Conservation (phyloP, 169 alveolate species). For the Plasmodium fragile region DNA sequence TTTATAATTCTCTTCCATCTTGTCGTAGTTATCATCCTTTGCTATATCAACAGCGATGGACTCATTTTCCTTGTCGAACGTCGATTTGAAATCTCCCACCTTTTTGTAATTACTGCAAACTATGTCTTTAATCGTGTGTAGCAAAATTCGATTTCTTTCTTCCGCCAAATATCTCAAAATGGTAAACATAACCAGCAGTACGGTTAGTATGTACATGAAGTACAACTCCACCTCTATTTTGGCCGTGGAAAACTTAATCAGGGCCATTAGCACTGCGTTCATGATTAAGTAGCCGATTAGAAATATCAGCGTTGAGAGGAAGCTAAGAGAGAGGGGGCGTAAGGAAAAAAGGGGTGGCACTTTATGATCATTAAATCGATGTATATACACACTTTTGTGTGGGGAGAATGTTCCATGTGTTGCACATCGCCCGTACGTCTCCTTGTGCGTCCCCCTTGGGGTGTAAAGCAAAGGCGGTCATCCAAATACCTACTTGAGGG, state of each 20-base stretch:
- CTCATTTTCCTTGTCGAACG: slow-evolving; percentile 11
- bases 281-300: slow-evolving; percentile 9
- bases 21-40: slow-evolving; percentile 30
- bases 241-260: neutral
- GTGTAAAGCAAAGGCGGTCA: no score
- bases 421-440: neutral
- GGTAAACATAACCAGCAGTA: slow-evolving; percentile 34
- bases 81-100: neutral
- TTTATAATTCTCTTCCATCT: slow-evolving; percentile 26
- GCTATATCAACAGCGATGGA: slow-evolving; percentile 51
- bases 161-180: slow-evolving; percentile 41
- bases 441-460: neutral
- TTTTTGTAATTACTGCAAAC: slow-evolving; percentile 4
- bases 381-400: neutral
- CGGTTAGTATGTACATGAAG: slow-evolving; percentile 32
- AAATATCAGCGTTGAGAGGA: slow-evolving; percentile 8
- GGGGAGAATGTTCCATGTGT: neutral
- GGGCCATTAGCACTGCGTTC: neutral
- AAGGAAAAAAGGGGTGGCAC: neutral
- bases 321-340: slow-evolving; percentile 9
- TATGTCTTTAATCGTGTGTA: slow-evolving; percentile 29
- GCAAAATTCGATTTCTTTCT: slow-evolving; percentile 33
- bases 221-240: slow-evolving; percentile 8
- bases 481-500: slow-evolving; percentile 32
- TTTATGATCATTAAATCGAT: neutral